Conservation (phyloP, 495 filamentous ascomycete genomes). For the Neurospora sp. region DNA sequence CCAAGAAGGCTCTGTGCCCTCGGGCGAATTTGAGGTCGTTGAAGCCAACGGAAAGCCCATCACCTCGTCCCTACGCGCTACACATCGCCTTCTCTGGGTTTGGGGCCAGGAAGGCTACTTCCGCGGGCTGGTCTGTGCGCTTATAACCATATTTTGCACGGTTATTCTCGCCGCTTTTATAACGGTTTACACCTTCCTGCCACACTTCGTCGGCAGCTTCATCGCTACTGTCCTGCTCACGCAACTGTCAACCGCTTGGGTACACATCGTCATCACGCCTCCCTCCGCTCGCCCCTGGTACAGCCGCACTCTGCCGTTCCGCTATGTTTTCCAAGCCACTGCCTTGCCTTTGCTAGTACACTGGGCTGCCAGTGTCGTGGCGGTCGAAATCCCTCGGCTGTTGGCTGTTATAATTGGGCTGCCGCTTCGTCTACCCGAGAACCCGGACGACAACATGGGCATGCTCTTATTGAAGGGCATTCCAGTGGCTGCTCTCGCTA, state of each 20-base stretch:
- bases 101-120: conserved; percentile 29
- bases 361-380: conserved; percentile 21
- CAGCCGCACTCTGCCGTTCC: conserved; percentile 34
- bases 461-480: conserved; percentile 21
- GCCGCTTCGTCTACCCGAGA: conserved; percentile 1
- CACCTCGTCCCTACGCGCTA: conserved; percentile 35
- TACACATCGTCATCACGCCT: conserved; percentile 35
- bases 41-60: conserved; percentile 16
- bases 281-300: conserved; percentile 29
- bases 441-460: conserved; percentile 9
- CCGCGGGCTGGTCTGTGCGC: conserved; percentile 28
- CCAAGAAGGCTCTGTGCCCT: conserved; percentile 15
- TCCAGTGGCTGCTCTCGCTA: conserved; percentile 15
- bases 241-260: conserved; percentile 33
- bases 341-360: conserved; percentile 26
- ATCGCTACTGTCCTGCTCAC: conserved; percentile 23
- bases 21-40: conserved; percentile 4
- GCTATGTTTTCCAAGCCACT: conserved; percentile 33
- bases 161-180: conserved; percentile 12
- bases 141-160: conserved; percentile 10
- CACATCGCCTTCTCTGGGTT: conserved; percentile 24
- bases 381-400: conserved; percentile 15
- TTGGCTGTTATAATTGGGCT: conserved; percentile 23
- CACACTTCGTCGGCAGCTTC: conserved; percentile 20
- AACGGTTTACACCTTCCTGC: conserved; percentile 13